A percentile compares a stretch with the other conserved stretches of the same genome.
These are phyloP conservation scores for Thelonectria rubi DNA, from an alignment of 2,329 filamentous ascomycete species.

Conservation along the genomic window DNA sequence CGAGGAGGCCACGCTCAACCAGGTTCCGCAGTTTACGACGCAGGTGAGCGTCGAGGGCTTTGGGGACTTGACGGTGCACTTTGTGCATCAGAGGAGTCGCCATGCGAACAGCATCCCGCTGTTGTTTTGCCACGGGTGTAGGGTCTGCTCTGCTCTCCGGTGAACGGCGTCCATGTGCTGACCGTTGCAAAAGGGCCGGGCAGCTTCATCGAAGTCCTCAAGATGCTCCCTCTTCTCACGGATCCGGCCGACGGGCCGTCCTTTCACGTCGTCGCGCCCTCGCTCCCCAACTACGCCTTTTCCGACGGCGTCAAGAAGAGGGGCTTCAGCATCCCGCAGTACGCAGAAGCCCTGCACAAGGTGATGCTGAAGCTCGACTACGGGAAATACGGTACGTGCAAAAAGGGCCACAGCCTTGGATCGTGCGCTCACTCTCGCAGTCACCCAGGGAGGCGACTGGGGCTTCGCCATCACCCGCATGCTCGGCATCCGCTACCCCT, in stretches of 20 bases:
- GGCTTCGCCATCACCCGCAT: constrained; percentile 71
- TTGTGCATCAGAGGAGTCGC: constrained; percentile 65
- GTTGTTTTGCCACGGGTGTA: constrained; percentile 73
- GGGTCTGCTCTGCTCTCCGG: constrained; percentile 20
- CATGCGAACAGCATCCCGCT: constrained; percentile 67
- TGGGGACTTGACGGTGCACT: constrained; percentile 68
- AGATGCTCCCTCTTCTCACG: constrained; percentile 63
- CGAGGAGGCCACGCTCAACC: constrained; percentile 66
- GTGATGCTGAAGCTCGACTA: constrained; percentile 75
- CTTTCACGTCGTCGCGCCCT: constrained; percentile 67
- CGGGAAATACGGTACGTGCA: constrained; percentile 43
- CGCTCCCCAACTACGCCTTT: constrained; percentile 62
- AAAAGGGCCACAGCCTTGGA: background rate
- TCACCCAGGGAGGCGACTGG: constrained; percentile 75
- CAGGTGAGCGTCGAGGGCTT: constrained; percentile 65
- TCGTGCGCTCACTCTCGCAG: constrained; percentile 15
- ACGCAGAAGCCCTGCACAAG: constrained; percentile 68
- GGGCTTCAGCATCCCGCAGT: constrained; percentile 47
- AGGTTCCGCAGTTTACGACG: constrained; percentile 65
- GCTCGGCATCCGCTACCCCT: constrained; percentile 67
- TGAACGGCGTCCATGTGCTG: constrained; percentile 37
- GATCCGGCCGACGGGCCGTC: constrained; percentile 47
- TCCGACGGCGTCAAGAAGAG: constrained; percentile 43
- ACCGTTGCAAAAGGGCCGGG: constrained; percentile 63
- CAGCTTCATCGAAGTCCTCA: constrained; percentile 72